phyloP scores from a whole-genome alignment of 306 rosid genomes.

The Inga oerstediana region DNA sequence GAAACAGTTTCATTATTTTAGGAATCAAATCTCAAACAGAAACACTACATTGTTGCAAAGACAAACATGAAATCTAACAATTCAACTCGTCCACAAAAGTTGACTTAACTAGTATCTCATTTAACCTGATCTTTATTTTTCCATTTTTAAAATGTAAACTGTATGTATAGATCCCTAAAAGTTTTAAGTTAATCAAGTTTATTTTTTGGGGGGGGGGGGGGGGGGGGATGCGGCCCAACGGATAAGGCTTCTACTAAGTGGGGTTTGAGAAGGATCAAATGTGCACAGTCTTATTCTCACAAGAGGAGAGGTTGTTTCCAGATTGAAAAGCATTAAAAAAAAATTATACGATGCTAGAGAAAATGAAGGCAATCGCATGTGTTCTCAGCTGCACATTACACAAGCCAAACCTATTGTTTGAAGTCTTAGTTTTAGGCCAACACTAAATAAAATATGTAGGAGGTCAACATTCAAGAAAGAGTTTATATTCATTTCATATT shows the following conservation, averaged over 20 bases:
- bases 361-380: background rate
- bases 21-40: background rate
- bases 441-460: background rate
- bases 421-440: background rate
- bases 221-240: fast-evolving
- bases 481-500: background rate
- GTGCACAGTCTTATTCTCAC: no score
- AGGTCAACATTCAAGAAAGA: background rate
- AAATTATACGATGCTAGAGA: background rate
- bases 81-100: background rate
- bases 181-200: background rate
- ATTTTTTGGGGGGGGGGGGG: no score
- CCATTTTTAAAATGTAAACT: background rate
- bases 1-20: background rate
- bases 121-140: background rate
- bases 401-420: background rate
- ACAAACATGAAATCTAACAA: background rate
- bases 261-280: no score
- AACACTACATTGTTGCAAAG: background rate
- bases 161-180: background rate
- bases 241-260: no score
- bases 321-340: background rate
- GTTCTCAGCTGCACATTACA: background rate
- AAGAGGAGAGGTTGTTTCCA: no score
- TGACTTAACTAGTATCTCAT: background rate